Conservation (phyloP, 2,329 filamentous ascomycete genomes). For the Ceratocystis smalleyi region DNA sequence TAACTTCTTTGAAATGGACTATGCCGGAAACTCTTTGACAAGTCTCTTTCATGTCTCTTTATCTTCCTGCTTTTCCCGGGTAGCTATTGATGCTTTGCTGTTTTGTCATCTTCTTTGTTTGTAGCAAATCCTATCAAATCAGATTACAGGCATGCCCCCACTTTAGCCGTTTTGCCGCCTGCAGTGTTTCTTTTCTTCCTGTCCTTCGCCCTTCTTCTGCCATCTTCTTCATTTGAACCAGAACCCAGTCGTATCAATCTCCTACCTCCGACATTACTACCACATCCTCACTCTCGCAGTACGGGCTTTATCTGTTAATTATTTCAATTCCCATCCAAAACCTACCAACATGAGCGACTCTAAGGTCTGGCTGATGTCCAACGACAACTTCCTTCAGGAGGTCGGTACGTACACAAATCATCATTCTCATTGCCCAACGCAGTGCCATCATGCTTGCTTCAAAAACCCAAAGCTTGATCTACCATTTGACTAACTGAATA, state of each 20-base stretch:
- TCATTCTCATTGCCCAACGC: too few relatives aligned
- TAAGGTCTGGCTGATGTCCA: conserved; percentile 35
- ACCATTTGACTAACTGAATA: conserved; percentile 12
- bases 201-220: neutral
- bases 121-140: neutral
- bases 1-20: too few relatives aligned
- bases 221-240: neutral
- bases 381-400: conserved; percentile 33
- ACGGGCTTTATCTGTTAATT: neutral
- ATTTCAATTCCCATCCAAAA: conserved; percentile 1
- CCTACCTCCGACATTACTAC: neutral
- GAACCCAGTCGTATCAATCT: neutral
- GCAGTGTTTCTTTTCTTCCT: neutral
- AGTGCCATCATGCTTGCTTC: neutral
- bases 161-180: neutral
- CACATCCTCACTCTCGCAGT: too few relatives aligned
- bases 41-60: too few relatives aligned
- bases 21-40: too few relatives aligned
- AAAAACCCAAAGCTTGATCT: neutral
- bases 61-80: neutral
- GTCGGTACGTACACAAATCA: conserved; percentile 28
- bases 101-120: neutral
- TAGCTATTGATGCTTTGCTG: neutral
- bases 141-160: neutral
- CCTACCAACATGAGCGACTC: conserved; percentile 26